phyloP scores from a whole-genome alignment of 1,284 basidiomycete genomes.

The Cystobasidium pallidum region DNA sequence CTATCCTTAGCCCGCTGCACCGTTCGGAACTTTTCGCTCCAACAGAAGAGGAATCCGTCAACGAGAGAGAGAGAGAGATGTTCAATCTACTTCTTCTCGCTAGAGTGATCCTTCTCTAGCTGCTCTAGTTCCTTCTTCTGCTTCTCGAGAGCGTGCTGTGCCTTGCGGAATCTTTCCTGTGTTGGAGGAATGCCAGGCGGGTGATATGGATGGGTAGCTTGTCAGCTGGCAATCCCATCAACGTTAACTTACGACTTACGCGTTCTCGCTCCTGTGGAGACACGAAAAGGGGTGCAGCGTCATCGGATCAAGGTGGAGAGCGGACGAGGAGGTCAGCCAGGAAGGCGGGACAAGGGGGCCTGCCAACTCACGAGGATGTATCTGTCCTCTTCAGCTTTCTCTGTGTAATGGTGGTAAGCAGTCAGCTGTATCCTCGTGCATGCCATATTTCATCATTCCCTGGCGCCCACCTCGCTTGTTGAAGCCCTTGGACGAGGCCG shows the following conservation, averaged over 20 bases:
- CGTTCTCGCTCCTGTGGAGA: slow-evolving; percentile 38
- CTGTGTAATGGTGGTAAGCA: background rate
- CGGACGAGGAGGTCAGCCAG: slow-evolving; percentile 3
- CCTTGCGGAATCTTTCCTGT: slow-evolving; percentile 27
- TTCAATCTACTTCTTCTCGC: slow-evolving; percentile 21
- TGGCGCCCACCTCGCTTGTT: slow-evolving; percentile 27
- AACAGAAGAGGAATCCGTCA: no score
- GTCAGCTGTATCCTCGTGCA: background rate
- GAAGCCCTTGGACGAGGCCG: slow-evolving; percentile 35
- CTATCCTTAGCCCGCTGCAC: no score
- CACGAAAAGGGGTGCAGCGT: background rate
- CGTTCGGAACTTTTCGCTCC: no score
- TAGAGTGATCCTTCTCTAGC: slow-evolving; percentile 32
- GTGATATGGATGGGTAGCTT: background rate
- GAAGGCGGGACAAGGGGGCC: background rate
- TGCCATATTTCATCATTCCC: background rate
- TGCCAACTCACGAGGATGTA: slow-evolving; percentile 35
- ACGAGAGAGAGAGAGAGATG: background rate
- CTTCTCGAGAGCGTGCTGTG: slow-evolving; percentile 27
- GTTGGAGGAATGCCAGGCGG: background rate
- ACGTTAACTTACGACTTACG: background rate
- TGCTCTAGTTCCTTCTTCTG: slow-evolving; percentile 41
- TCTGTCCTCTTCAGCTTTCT: slow-evolving; percentile 42
- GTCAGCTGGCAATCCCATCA: background rate
- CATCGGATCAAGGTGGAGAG: slow-evolving; percentile 5